phyloP scores from a whole-genome alignment of 345 rosid genomes.

The Pseudoturritis turrita region DNA sequence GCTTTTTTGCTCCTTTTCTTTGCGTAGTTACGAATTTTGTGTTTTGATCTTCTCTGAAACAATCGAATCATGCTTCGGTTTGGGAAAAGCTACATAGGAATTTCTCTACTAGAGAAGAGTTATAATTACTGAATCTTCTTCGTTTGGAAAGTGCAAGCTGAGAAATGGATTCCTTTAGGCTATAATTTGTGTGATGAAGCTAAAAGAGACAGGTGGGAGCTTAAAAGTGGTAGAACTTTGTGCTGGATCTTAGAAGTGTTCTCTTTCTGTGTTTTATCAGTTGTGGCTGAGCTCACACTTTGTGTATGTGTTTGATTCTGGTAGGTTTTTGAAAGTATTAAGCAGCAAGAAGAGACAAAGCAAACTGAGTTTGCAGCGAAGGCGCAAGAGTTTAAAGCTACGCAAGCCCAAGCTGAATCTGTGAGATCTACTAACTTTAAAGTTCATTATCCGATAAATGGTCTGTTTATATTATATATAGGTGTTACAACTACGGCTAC shows the following conservation, averaged over 20 bases:
- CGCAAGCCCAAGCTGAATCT: constrained; percentile 90
- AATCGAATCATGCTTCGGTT: not conserved
- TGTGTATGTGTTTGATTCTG: constrained; percentile 3
- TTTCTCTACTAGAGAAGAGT: not conserved
- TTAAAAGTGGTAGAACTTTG: not conserved
- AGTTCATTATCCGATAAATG: not conserved
- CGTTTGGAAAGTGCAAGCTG: not conserved
- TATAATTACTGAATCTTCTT: not conserved
- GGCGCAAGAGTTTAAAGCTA: constrained; percentile 75
- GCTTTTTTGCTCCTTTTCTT: not conserved
- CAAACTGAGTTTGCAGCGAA: constrained; percentile 56
- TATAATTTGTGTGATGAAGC: not conserved
- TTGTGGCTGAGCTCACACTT: not conserved
- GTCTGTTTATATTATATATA: not conserved
- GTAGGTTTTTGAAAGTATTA: constrained; percentile 73
- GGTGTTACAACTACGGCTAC: not conserved
- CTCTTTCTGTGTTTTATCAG: not conserved
- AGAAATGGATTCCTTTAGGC: not conserved
- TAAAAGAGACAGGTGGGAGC: not conserved
- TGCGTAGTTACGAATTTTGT: not conserved
- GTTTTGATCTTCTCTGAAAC: not conserved
- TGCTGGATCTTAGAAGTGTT: not conserved
- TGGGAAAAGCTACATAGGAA: not conserved
- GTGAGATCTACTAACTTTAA: constrained; percentile 39
- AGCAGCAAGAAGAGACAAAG: constrained; percentile 80